A percentile compares a stretch with the other conserved stretches of the same genome.
Conservation (phyloP, 2,329 filamentous ascomycete genomes). For the Zymoseptoria crescenta region DNA sequence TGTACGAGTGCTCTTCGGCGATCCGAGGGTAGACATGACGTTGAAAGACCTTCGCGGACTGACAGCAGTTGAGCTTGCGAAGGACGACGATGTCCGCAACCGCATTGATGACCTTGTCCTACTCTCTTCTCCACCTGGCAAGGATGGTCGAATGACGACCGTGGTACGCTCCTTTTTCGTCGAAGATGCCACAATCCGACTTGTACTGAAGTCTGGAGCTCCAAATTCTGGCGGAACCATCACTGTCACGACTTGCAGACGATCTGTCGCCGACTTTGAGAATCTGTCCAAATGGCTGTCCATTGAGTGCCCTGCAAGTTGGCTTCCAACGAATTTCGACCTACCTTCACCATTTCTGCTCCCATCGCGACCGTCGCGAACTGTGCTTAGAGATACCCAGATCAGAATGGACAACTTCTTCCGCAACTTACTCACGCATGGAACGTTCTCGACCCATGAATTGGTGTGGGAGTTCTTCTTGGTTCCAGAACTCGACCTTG, state of each 20-base stretch:
- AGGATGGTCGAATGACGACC: constrained; percentile 77
- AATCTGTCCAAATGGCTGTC: constrained; percentile 75
- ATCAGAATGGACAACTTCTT: constrained; percentile 79
- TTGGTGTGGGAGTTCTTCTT: constrained; percentile 99
- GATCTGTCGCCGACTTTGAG: constrained; percentile 84
- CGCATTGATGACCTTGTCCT: constrained; percentile 89
- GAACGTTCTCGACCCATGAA: constrained; percentile 91
- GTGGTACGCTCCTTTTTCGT: constrained; percentile 96
- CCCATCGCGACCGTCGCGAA: constrained; percentile 80
- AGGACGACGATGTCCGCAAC: constrained; percentile 95
- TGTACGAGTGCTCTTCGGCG: constrained; percentile 78
- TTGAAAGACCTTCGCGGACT: constrained; percentile 79
- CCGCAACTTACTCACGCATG: constrained; percentile 75
- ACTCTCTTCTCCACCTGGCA: constrained; percentile 63
- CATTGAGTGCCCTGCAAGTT: constrained; percentile 89
- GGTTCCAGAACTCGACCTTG: constrained; percentile 83
- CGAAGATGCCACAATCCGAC: constrained; percentile 85
- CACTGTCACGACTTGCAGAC: constrained; percentile 87
- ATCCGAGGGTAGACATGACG: constrained; percentile 76
- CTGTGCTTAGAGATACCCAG: constrained; percentile 81
- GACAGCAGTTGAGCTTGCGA: constrained; percentile 91
- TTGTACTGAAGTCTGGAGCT: constrained; percentile 89
- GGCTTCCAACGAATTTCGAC: constrained; percentile 72
- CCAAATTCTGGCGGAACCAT: constrained; percentile 75
- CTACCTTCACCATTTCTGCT: constrained; percentile 86